These are phyloP conservation scores for Carex parvula DNA, from an alignment of 176 grass and related monocot species.

Conservation along the genomic window DNA sequence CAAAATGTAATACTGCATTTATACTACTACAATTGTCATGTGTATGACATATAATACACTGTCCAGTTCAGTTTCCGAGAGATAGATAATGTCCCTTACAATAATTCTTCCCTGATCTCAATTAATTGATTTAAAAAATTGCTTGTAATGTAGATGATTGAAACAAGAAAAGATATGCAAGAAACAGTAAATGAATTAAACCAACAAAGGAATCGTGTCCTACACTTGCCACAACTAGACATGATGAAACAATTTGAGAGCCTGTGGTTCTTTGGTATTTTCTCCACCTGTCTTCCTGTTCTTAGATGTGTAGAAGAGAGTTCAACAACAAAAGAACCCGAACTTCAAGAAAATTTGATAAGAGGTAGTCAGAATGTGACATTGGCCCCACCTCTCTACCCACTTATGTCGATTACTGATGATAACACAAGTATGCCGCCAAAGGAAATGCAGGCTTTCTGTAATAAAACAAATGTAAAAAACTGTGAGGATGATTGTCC, in stretches of 20 bases:
- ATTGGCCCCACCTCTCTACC: conserved; percentile 2
- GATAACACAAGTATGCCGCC: background rate
- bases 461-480: background rate
- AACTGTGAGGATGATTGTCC: background rate
- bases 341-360: conserved; percentile 14
- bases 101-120: background rate
- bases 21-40: background rate
- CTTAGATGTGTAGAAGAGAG: background rate
- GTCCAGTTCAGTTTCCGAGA: background rate
- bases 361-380: conserved; percentile 9
- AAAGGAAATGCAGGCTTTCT: background rate
- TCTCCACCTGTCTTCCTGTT: conserved; percentile 19
- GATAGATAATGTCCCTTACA: background rate
- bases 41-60: background rate
- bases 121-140: background rate
- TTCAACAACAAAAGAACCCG: background rate
- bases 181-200: background rate
- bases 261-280: conserved; percentile 6
- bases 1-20: background rate
- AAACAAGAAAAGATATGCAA: background rate
- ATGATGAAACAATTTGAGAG: conserved; percentile 12
- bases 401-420: conserved; percentile 20
- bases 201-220: background rate
- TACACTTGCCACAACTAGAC: background rate
- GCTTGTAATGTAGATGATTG: conserved; percentile 7